A percentile compares a stretch with the other conserved stretches of the same genome.
Conservation (phyloP, 306 rosid genomes). For the Begonia peltatifolia region DNA sequence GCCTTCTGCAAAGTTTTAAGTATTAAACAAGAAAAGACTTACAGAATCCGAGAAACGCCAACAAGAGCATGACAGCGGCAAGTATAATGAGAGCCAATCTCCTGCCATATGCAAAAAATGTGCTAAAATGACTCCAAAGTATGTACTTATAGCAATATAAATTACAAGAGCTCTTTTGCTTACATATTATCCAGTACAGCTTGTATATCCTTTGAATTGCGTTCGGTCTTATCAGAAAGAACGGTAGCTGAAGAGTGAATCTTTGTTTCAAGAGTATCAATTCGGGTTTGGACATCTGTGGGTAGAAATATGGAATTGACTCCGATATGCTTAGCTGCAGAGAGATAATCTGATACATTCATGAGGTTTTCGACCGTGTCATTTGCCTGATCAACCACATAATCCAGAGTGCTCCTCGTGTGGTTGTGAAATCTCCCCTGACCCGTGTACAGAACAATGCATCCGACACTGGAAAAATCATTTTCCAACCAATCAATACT, state of each 20-base stretch:
- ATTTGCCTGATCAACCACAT: slow-evolving; percentile 50
- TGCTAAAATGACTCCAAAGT: neutral
- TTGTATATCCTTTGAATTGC: slow-evolving; percentile 38
- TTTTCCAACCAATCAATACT: too few relatives aligned
- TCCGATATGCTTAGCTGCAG: slow-evolving; percentile 63
- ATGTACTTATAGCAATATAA: neutral
- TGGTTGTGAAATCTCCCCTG: slow-evolving; percentile 61
- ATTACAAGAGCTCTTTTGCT: slow-evolving; percentile 5
- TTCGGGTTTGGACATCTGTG: slow-evolving; percentile 35
- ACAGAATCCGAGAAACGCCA: slow-evolving; percentile 82
- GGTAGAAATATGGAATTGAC: slow-evolving; percentile 66
- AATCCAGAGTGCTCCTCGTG: slow-evolving; percentile 38
- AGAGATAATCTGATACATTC: slow-evolving; percentile 54
- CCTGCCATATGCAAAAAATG: slow-evolving; percentile 21
- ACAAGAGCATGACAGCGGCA: slow-evolving; percentile 73
- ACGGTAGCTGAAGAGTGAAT: slow-evolving; percentile 39
- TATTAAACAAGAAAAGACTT: slow-evolving; percentile 16
- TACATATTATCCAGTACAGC: slow-evolving; percentile 44
- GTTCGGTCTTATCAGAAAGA: slow-evolving; percentile 34
- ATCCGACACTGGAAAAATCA: slow-evolving; percentile 43
- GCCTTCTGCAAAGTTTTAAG: too few relatives aligned
- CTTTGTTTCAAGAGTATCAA: slow-evolving; percentile 33
- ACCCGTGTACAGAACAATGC: slow-evolving; percentile 53
- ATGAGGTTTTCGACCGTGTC: slow-evolving; percentile 37
- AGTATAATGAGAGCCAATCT: slow-evolving; percentile 54